phyloP scores from a whole-genome alignment of 108 stramenopile species.

The Poteriospumella lacustris region DNA sequence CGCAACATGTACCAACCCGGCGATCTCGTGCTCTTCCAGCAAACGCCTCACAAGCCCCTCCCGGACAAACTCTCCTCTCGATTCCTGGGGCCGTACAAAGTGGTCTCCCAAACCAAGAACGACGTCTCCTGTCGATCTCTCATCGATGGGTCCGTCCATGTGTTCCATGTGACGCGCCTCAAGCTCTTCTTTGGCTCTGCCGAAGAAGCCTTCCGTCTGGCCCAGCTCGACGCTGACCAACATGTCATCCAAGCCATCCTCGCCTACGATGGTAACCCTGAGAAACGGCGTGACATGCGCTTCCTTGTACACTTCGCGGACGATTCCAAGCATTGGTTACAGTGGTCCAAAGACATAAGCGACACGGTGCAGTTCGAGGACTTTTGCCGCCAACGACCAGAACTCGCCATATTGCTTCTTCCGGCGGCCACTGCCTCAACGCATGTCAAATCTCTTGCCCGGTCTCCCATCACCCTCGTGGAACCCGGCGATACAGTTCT shows the following conservation, averaged over 20 bases:
- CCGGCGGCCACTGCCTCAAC: too few species aligned
- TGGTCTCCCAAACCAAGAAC: background rate
- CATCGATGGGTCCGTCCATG: background rate
- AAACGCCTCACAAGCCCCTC: background rate
- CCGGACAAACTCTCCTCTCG: background rate
- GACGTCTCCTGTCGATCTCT: background rate
- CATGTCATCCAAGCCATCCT: background rate
- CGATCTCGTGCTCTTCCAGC: background rate
- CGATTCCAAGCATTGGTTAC: background rate
- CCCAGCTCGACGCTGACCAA: background rate
- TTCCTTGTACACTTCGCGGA: background rate
- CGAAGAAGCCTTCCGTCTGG: background rate
- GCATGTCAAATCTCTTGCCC: too few species aligned
- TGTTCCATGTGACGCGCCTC: background rate
- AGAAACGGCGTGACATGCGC: background rate
- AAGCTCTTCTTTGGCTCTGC: background rate
- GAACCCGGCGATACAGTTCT: too few species aligned
- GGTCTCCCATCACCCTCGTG: too few species aligned
- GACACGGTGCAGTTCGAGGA: background rate
- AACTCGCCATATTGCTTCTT: too few species aligned
- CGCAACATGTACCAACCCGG: background rate
- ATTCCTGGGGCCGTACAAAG: background rate
- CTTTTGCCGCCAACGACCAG: conserved; percentile 5
- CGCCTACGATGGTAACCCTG: background rate
- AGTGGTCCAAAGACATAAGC: background rate